Conservation (phyloP, 257 asterid species). For the Capsicum baccatum region DNA sequence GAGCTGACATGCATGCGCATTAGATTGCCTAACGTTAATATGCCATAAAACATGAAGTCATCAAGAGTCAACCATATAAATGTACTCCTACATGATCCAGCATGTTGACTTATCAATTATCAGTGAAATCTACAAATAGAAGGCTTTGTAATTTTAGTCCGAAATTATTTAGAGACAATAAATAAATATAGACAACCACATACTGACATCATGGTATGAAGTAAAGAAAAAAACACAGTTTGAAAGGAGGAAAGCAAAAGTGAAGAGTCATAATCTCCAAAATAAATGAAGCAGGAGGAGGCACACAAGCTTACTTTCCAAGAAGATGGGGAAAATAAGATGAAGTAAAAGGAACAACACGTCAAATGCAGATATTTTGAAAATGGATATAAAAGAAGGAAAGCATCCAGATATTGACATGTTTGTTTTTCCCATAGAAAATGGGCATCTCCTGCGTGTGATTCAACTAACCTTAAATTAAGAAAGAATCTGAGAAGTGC, state of each 20-base stretch:
- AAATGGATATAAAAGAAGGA: too few relatives aligned
- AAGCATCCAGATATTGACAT: too few relatives aligned
- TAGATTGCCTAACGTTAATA: background rate
- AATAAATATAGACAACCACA: background rate
- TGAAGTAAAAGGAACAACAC: background rate
- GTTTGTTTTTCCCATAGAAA: background rate
- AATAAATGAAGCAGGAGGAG: background rate
- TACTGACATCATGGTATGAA: background rate
- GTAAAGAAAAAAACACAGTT: background rate
- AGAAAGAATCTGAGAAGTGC: background rate
- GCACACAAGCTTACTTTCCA: background rate
- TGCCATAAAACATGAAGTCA: background rate
- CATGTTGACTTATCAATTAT: background rate
- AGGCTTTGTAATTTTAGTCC: background rate
- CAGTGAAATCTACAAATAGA: background rate
- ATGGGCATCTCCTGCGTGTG: background rate
- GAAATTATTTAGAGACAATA: background rate
- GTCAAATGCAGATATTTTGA: background rate
- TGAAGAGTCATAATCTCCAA: background rate
- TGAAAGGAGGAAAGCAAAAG: background rate
- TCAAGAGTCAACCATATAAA: background rate
- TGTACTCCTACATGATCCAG: slow-evolving; percentile 6
- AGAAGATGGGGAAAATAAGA: background rate
- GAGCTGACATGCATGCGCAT: background rate
- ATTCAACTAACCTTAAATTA: background rate